A percentile compares a stretch with the other conserved stretches of the same genome.
phyloP scores from a whole-genome alignment of 257 asterid genomes.

The Lycium ferocissimum region DNA sequence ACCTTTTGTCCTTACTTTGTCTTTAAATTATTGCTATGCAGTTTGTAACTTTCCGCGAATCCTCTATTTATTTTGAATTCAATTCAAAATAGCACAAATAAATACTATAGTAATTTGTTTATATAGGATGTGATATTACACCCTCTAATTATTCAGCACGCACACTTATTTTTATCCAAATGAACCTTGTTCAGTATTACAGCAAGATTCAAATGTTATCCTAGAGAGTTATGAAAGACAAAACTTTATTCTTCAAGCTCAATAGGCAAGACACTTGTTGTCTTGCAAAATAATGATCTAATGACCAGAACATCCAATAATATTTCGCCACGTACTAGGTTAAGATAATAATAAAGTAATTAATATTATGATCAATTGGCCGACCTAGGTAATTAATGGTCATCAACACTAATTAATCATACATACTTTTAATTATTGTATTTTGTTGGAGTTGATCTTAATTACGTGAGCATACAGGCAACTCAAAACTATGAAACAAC shows the following conservation, averaged over 20 bases:
- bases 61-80: neutral
- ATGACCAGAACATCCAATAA: neutral
- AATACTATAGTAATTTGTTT: neutral
- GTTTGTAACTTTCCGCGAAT: neutral
- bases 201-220: constrained; percentile 42
- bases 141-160: neutral
- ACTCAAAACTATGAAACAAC: neutral
- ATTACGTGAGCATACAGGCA: neutral
- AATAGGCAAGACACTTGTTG: neutral
- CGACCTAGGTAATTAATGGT: constrained; percentile 26
- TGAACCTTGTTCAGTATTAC: constrained; percentile 39
- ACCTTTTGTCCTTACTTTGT: constrained; percentile 19
- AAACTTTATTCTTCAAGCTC: constrained; percentile 32
- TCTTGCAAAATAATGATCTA: neutral
- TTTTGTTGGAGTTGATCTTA: neutral
- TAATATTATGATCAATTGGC: constrained; percentile 4
- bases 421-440: neutral
- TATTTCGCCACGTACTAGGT: no score
- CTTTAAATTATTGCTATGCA: neutral
- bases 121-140: neutral
- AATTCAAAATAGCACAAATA: neutral
- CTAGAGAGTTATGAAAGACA: constrained; percentile 39
- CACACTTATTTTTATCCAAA: neutral
- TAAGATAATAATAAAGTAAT: neutral
- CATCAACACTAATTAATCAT: neutral